Percentiles rank a stretch among this genome's conserved stretches.
These are phyloP conservation scores for Raffaelea arxii DNA, from an alignment of 2,329 filamentous ascomycete genomes.

Conservation along the genomic window DNA sequence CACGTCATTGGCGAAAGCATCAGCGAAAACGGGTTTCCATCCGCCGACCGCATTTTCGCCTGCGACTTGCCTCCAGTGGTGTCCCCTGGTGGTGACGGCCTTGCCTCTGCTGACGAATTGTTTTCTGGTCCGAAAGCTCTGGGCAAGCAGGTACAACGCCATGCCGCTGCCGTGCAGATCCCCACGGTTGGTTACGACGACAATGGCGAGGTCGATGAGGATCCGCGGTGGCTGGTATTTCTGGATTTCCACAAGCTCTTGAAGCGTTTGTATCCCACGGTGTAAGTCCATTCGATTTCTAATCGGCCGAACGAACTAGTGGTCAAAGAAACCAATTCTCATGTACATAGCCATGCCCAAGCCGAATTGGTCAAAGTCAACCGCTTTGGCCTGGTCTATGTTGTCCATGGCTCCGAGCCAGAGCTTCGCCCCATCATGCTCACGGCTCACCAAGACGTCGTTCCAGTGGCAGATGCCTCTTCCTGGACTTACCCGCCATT, in stretches of 20 bases:
- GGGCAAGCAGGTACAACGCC: constrained; percentile 14
- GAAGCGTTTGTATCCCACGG: constrained; percentile 37
- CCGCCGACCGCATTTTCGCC: constrained; percentile 1
- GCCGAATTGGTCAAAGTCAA: constrained; percentile 45
- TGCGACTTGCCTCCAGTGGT: constrained; percentile 13
- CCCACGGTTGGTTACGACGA: constrained; percentile 26
- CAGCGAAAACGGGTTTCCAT: background rate
- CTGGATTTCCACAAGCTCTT: constrained; percentile 42
- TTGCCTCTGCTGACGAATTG: constrained; percentile 10
- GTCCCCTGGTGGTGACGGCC: constrained; percentile 9
- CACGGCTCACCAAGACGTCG: constrained; percentile 56
- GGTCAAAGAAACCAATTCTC: too few relatives aligned
- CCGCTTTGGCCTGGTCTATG: constrained; percentile 48
- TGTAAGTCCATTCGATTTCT: constrained; percentile 26
- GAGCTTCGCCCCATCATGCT: constrained; percentile 45
- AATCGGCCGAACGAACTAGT: too few relatives aligned
- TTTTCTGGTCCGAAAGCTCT: constrained; percentile 9
- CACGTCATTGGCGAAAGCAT: background rate
- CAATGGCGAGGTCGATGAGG: constrained; percentile 41
- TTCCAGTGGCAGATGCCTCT: constrained; percentile 44
- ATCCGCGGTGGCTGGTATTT: constrained; percentile 50
- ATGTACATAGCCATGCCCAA: constrained; percentile 5
- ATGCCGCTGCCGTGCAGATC: constrained; percentile 21
- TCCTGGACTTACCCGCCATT: constrained; percentile 53
- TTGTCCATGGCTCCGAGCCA: constrained; percentile 41